Conservation (phyloP, 2,329 filamentous ascomycete genomes). For the Venturia effusa region DNA sequence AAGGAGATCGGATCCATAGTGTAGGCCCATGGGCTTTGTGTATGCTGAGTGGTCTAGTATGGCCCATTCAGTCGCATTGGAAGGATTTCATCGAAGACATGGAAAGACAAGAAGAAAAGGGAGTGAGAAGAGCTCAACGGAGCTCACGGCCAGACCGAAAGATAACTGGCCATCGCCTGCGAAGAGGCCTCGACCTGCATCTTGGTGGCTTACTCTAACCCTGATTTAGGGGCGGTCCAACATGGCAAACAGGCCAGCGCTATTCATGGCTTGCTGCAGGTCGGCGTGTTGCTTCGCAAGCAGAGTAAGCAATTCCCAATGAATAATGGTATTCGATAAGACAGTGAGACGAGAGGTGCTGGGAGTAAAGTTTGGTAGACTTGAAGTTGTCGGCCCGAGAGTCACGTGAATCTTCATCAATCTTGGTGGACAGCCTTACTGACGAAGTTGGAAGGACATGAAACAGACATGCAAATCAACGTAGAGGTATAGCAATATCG, state of each 20-base stretch:
- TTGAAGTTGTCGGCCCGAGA: neutral
- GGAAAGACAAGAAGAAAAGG: neutral
- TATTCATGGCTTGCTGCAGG: neutral
- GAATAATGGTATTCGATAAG: no score
- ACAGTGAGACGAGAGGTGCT: neutral
- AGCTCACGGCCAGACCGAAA: neutral
- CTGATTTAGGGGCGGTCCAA: neutral
- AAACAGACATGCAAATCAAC: no score
- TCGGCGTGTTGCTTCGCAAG: neutral
- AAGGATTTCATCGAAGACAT: neutral
- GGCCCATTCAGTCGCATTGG: neutral
- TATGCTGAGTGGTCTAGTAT: neutral
- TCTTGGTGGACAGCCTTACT: neutral
- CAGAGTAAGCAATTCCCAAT: neutral
- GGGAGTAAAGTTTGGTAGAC: neutral
- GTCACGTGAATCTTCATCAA: neutral
- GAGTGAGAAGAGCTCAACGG: neutral
- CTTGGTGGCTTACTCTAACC: neutral
- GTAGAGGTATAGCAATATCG: no score
- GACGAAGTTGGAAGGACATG: neutral
- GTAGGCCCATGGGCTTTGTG: neutral
- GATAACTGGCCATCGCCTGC: neutral
- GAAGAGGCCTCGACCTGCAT: neutral
- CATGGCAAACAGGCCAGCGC: neutral
- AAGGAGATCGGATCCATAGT: constrained; percentile 26